Percentiles rank a stretch among this genome's conserved stretches.
These are phyloP conservation scores for Mortierella sp. DNA, from an alignment of 371 early-diverging fungal species.

Conservation along the genomic window DNA sequence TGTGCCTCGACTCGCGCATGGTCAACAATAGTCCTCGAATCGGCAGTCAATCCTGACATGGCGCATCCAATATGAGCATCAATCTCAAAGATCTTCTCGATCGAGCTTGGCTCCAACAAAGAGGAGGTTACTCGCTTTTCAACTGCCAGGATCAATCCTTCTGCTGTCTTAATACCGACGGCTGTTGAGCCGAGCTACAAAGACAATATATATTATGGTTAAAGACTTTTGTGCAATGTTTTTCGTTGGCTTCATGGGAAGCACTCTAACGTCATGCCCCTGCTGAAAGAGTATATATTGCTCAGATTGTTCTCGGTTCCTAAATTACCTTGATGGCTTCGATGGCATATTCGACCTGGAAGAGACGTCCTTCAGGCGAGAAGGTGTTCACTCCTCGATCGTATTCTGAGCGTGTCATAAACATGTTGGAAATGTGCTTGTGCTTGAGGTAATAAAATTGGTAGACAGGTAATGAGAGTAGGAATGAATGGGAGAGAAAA, in stretches of 20 bases:
- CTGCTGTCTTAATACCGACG: slow-evolving; percentile 94
- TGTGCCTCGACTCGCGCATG: slow-evolving; percentile 97
- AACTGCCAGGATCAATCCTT: slow-evolving; percentile 96
- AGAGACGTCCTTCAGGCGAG: slow-evolving; percentile 98
- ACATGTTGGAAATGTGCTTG: slow-evolving; percentile 60
- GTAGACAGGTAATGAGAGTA: background rate
- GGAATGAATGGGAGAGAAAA: background rate
- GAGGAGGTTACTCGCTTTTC: slow-evolving; percentile 97
- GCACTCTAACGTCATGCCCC: background rate
- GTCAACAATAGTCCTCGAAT: slow-evolving; percentile 97
- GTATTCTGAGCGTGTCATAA: slow-evolving; percentile 91
- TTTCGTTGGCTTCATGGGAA: background rate
- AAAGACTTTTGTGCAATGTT: background rate
- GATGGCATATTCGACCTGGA: slow-evolving; percentile 99
- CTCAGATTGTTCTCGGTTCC: background rate
- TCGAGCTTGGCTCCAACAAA: slow-evolving; percentile 92
- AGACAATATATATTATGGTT: background rate
- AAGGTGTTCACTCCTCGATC: slow-evolving; percentile 99
- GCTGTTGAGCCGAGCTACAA: slow-evolving; percentile 96
- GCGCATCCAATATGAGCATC: slow-evolving; percentile 96
- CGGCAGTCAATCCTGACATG: slow-evolving; percentile 97
- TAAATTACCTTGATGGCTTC: slow-evolving; percentile 96
- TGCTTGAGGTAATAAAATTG: background rate
- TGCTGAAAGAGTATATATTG: background rate
- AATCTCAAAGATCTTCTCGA: slow-evolving; percentile 97